phyloP scores from a whole-genome alignment of 768 basidiomycete genomes.

The Hypholoma sublateritium region DNA sequence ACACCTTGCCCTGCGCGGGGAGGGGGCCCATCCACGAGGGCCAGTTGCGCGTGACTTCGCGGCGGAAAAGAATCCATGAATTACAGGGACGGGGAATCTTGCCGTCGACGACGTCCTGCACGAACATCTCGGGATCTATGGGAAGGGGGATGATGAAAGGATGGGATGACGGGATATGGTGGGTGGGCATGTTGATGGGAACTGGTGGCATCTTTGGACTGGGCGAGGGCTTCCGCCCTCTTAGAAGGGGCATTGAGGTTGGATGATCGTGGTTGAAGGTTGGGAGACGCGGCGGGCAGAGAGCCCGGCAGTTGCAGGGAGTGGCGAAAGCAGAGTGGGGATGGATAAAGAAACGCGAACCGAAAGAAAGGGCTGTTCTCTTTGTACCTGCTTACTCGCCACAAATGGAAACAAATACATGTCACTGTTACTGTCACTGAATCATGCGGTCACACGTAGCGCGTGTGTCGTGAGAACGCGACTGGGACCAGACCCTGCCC shows the following conservation, averaged over 20 bases:
- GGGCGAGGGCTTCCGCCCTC: conserved; percentile 5
- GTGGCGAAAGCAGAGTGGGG: no score
- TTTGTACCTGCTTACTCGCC: no score
- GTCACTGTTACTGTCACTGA: no score
- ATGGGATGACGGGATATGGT: neutral
- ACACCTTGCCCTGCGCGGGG: conserved; percentile 62
- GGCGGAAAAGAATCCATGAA: conserved; percentile 82
- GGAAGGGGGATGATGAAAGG: neutral
- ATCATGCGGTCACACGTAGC: no score
- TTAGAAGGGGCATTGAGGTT: neutral
- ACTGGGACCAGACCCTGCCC: no score
- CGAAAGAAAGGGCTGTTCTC: no score
- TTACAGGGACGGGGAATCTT: conserved; percentile 71
- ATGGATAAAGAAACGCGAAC: no score
- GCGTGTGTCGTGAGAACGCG: no score
- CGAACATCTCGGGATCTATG: neutral
- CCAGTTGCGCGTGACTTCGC: conserved; percentile 46
- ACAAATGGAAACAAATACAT: no score
- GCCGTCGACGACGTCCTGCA: neutral
- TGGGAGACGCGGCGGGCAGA: no score
- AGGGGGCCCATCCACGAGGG: conserved; percentile 28
- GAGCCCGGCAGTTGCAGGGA: no score
- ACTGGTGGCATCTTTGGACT: conserved; percentile 1
- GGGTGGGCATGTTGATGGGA: conserved; percentile 6
- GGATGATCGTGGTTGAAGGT: neutral